Conservation (phyloP, 2,329 filamentous ascomycete species). For the Ceratocystiopsis minuta region DNA sequence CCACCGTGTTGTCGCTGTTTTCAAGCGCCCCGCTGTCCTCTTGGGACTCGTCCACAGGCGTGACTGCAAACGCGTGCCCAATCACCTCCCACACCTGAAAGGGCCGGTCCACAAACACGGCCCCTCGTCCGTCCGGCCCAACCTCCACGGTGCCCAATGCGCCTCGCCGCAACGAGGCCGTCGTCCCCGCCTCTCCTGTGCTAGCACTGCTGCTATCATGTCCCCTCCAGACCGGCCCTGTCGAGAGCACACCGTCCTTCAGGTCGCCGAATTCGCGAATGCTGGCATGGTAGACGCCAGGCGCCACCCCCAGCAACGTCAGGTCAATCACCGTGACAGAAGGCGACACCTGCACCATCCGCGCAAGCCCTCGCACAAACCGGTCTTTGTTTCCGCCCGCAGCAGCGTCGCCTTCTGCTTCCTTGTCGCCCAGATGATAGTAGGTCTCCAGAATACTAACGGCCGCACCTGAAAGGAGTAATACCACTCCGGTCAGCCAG, state of each 20-base stretch:
- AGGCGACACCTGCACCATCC: constrained; percentile 81
- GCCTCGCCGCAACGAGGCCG: constrained; percentile 32
- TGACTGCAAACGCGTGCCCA: constrained; percentile 78
- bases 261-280: constrained; percentile 80
- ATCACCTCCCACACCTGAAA: constrained; percentile 94
- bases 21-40: constrained; percentile 33
- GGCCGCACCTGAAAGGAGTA: constrained; percentile 47
- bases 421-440: constrained; percentile 32
- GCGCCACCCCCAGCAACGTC: constrained; percentile 62
- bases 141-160: constrained; percentile 61
- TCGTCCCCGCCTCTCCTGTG: not conserved
- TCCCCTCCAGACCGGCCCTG: constrained; percentile 64
- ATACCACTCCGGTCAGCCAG: too few relatives aligned
- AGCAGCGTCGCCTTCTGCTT: constrained; percentile 1
- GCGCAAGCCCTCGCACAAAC: constrained; percentile 66
- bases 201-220: constrained; percentile 23
- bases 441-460: constrained; percentile 91
- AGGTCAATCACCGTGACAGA: constrained; percentile 71
- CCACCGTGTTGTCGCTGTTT: constrained; percentile 71
- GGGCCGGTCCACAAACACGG: constrained; percentile 61
- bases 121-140: constrained; percentile 55
- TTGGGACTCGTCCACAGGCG: constrained; percentile 38
- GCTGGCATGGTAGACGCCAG: constrained; percentile 68
- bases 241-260: constrained; percentile 62
- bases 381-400: constrained; percentile 20